Conservation (phyloP, 352 stramenopile species). For the Pythium aquatile region DNA sequence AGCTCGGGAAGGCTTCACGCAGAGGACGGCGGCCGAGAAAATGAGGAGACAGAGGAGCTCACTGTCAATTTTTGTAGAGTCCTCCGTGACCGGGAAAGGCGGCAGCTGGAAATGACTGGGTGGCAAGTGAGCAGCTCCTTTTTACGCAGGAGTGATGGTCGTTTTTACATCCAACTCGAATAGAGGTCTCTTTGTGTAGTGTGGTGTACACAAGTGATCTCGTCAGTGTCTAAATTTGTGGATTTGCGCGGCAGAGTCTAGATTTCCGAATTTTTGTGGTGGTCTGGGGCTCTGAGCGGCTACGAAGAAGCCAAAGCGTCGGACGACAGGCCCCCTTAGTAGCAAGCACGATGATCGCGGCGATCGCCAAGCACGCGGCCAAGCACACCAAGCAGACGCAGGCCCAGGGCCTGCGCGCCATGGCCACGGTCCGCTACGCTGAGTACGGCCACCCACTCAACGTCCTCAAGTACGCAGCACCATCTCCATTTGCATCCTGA, state of each 20-base stretch:
- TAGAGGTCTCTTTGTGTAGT: neutral
- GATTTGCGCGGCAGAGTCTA: neutral
- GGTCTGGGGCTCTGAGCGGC: slow-evolving; percentile 20
- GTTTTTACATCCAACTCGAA: slow-evolving; percentile 20
- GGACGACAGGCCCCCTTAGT: neutral
- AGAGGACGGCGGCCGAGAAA: too few relatives aligned
- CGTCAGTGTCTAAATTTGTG: slow-evolving; percentile 4
- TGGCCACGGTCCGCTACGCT: slow-evolving; percentile 74
- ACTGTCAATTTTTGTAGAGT: neutral
- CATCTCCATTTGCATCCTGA: too few relatives aligned
- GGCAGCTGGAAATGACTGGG: neutral
- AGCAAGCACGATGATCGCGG: slow-evolving; percentile 45
- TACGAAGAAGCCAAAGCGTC: slow-evolving; percentile 3
- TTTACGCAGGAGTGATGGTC: slow-evolving; percentile 14
- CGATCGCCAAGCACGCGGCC: slow-evolving; percentile 51
- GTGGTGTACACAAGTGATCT: slow-evolving; percentile 5
- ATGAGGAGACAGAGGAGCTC: neutral
- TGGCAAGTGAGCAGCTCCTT: neutral
- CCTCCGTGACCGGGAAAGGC: neutral
- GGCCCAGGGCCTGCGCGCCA: slow-evolving; percentile 38
- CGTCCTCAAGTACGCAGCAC: slow-evolving; percentile 47
- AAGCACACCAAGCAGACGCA: slow-evolving; percentile 27
- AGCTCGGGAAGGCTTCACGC: too few relatives aligned
- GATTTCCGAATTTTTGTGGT: slow-evolving; percentile 30
- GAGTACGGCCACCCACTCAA: slow-evolving; percentile 69